These are phyloP conservation scores for Xylariaceae sp. DNA, from an alignment of 2,329 filamentous ascomycete genomes.

Conservation along the genomic window DNA sequence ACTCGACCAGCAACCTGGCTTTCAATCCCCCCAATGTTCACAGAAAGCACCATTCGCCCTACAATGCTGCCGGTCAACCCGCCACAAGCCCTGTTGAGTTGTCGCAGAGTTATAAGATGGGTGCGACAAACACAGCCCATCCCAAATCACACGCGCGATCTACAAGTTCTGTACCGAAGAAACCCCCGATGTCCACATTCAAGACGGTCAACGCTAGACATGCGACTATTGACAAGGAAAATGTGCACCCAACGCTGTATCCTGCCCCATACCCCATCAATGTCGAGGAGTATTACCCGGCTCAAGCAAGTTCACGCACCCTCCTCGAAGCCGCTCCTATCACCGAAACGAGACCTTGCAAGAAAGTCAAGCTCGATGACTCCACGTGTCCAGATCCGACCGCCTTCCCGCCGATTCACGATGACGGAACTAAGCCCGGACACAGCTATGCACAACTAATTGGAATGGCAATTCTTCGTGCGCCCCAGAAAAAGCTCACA, in stretches of 20 bases:
- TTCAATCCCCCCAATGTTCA: slow-evolving; percentile 57
- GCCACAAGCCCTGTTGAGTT: slow-evolving; percentile 55
- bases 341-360: slow-evolving; percentile 60
- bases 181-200: slow-evolving; percentile 54
- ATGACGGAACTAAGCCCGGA: slow-evolving; percentile 82
- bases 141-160: slow-evolving; percentile 49
- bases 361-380: slow-evolving; percentile 63
- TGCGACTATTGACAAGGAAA: slow-evolving; percentile 50
- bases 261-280: slow-evolving; percentile 47
- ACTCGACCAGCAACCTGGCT: slow-evolving; percentile 56
- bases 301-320: slow-evolving; percentile 52
- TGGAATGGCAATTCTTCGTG: slow-evolving; percentile 91
- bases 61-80: slow-evolving; percentile 57
- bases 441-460: slow-evolving; percentile 95
- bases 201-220: slow-evolving; percentile 46
- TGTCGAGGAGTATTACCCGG: slow-evolving; percentile 50
- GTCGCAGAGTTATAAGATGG: slow-evolving; percentile 54
- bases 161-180: slow-evolving; percentile 68
- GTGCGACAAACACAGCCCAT: slow-evolving; percentile 62
- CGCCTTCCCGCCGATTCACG: slow-evolving; percentile 74
- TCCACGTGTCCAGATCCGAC: slow-evolving; percentile 59
- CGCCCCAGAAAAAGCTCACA: slow-evolving; percentile 76
- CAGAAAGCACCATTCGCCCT: slow-evolving; percentile 59
- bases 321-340: slow-evolving; percentile 69
- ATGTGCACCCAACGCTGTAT: slow-evolving; percentile 47